Conservation (phyloP, 225 moss, liverwort and hornwort species). For the Bryum argenteum region DNA sequence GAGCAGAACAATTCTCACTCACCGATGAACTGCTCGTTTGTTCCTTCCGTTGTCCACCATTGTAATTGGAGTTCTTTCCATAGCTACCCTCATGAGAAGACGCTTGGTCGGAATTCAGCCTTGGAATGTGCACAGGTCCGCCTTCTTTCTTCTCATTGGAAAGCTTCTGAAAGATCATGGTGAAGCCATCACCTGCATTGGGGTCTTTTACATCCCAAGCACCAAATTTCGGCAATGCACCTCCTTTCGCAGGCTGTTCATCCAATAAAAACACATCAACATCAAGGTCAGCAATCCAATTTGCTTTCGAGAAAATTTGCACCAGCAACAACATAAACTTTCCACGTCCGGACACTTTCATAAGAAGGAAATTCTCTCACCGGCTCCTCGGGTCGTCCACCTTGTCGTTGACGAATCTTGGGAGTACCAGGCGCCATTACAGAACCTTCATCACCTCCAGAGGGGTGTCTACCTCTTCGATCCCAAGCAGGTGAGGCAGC, state of each 20-base stretch:
- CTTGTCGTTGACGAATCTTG: slow-evolving; percentile 52
- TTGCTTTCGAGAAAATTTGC: not conserved
- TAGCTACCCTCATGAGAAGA: slow-evolving; percentile 41
- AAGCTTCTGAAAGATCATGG: slow-evolving; percentile 69
- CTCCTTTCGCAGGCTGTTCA: slow-evolving; percentile 60
- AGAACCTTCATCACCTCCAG: slow-evolving; percentile 60
- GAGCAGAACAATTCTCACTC: slow-evolving; percentile 18
- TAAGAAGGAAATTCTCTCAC: slow-evolving; percentile 32
- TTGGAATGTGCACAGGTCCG: slow-evolving; percentile 65
- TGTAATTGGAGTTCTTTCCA: slow-evolving; percentile 37
- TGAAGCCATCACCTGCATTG: slow-evolving; percentile 67
- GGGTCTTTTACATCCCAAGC: slow-evolving; percentile 72
- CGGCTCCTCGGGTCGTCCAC: slow-evolving; percentile 52
- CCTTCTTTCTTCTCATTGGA: slow-evolving; percentile 69
- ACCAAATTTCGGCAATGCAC: slow-evolving; percentile 66
- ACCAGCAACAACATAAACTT: slow-evolving; percentile 13
- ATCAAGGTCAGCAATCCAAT: slow-evolving; percentile 3
- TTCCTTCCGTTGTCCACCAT: slow-evolving; percentile 29
- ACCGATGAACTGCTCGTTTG: slow-evolving; percentile 36
- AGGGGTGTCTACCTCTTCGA: slow-evolving; percentile 49
- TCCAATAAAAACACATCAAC: slow-evolving; percentile 25
- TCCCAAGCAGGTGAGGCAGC: slow-evolving; percentile 67
- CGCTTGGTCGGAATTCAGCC: slow-evolving; percentile 53
- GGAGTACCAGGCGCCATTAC: slow-evolving; percentile 54
- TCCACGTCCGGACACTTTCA: no score